Conservation (phyloP, 352 stramenopile genomes). For the Globisporangium middletonii region DNA sequence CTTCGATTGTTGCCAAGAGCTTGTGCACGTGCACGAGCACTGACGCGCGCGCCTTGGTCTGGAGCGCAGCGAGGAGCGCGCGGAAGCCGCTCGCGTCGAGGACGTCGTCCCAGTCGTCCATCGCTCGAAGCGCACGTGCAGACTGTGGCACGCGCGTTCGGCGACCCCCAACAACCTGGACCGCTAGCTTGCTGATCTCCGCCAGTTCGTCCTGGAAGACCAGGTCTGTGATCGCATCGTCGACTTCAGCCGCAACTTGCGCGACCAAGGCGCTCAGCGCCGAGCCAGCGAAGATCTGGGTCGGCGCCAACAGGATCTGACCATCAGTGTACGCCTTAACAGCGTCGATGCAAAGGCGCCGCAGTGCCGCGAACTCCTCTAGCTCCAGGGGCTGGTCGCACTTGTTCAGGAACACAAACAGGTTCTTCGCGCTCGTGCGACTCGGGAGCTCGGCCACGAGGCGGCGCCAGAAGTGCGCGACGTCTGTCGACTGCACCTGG, state of each 20-base stretch:
- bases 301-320: not conserved
- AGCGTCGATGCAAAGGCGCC: not conserved
- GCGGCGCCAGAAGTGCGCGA: not conserved
- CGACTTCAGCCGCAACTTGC: not conserved
- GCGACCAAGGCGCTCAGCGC: not conserved
- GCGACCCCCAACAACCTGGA: not conserved
- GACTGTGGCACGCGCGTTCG: not conserved
- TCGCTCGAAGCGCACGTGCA: not conserved
- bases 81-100: not conserved
- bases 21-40: not conserved
- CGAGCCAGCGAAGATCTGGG: not conserved
- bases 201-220: not conserved
- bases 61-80: not conserved
- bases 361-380: not conserved
- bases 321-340: not conserved
- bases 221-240: not conserved
- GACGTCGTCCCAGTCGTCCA: constrained; percentile 1
- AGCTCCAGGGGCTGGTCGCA: not conserved
- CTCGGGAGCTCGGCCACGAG: not conserved
- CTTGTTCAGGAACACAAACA: constrained; percentile 2
- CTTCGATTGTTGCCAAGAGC: not conserved
- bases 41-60: not conserved
- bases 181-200: not conserved
- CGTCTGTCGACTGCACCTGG: not conserved
- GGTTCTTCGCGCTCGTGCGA: not conserved